A percentile compares a stretch with the other conserved stretches of the same genome.
Conservation (phyloP, 805 yeast species). For the Tanozyma kutaoensis region DNA sequence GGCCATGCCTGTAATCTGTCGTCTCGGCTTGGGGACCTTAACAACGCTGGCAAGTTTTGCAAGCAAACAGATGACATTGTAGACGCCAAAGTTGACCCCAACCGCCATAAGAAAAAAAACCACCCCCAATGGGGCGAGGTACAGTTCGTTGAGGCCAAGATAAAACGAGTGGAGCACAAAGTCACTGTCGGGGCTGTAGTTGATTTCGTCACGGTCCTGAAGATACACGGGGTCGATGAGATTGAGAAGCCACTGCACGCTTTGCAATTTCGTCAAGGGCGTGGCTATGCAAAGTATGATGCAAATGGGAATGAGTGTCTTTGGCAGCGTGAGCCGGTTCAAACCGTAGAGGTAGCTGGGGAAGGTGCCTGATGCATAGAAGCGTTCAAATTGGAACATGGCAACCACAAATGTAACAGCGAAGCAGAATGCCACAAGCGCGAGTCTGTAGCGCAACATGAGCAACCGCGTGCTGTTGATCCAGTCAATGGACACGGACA, state of each 20-base stretch:
- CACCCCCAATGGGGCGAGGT: slow-evolving; percentile 47
- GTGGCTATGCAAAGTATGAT: slow-evolving; percentile 21
- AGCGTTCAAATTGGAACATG: slow-evolving; percentile 38
- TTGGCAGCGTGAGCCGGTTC: slow-evolving; percentile 8
- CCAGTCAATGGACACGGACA: slow-evolving; percentile 32
- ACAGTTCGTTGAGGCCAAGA: slow-evolving; percentile 50
- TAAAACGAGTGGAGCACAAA: slow-evolving; percentile 42
- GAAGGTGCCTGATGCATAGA: slow-evolving; percentile 10
- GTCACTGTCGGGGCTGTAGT: slow-evolving; percentile 17
- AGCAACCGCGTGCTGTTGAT: slow-evolving; percentile 51
- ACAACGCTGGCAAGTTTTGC: not conserved
- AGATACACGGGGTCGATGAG: slow-evolving; percentile 41
- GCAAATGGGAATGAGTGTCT: slow-evolving; percentile 9
- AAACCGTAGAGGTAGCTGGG: slow-evolving; percentile 27
- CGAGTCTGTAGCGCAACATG: slow-evolving; percentile 65
- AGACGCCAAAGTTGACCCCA: slow-evolving; percentile 26
- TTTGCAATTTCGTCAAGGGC: slow-evolving; percentile 17
- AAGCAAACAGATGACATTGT: slow-evolving; percentile 1
- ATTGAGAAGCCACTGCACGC: slow-evolving; percentile 25
- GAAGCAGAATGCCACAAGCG: slow-evolving; percentile 58
- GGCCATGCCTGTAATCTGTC: slow-evolving; percentile 15
- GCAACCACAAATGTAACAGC: slow-evolving; percentile 40
- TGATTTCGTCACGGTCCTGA: slow-evolving; percentile 30
- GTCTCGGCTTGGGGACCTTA: not conserved
- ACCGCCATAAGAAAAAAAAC: slow-evolving; percentile 35